Evolutionary conservation across 2,329 filamentous ascomycete genomes (phyloP), one percentile per base, ranked within the genome.

Genomic region (Cryphonectria radicalis): DNA sequence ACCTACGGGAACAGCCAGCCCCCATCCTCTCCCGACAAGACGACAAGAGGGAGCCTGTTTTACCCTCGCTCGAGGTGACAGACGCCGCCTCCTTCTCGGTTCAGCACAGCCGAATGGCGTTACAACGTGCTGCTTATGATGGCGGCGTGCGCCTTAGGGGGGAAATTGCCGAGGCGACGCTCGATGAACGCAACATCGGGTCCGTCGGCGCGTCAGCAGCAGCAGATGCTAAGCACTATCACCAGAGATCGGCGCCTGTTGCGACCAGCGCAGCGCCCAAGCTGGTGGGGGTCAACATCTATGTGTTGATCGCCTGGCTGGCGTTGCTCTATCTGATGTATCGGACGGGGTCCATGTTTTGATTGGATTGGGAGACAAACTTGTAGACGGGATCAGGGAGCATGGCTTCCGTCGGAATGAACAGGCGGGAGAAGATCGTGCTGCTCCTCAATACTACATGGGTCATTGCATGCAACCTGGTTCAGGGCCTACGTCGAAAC

Each of bases 301-400:
- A 63, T 25, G 19, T 71, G 62, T 63, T 71, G 7, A 25, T 71
- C 43, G 60, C 35, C 22, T 71, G 70, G 70, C 37, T 71, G 32
- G 70, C 10, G 4, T 57, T 71, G 28, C n/a, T 71, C 28, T 71
- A 71, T 40, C 35, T 71, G 17, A 71, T 71, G 70, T 71, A 65
- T 28, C 67, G 50, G 62, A 71, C 70, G 25, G 70, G 70, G 8
- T 71, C 70, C 13, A 40, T 71, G 66, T 70, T 69, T 50, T 70
- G 40, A 63, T 17, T 1, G 32, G n/a, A 14, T 14, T 10, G 13
- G 53, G 32, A n/a, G 35, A 40, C 13, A 25, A 35, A 7, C 13
- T n/a, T 40, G 59, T 35, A 40, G 35, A 8, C 22, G 19, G 59
- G 19, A 22, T 40, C 35, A 22, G 59, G 35, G 14, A 35, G 5